Conservation (phyloP, 768 basidiomycete genomes). For the Collybia nuda region DNA sequence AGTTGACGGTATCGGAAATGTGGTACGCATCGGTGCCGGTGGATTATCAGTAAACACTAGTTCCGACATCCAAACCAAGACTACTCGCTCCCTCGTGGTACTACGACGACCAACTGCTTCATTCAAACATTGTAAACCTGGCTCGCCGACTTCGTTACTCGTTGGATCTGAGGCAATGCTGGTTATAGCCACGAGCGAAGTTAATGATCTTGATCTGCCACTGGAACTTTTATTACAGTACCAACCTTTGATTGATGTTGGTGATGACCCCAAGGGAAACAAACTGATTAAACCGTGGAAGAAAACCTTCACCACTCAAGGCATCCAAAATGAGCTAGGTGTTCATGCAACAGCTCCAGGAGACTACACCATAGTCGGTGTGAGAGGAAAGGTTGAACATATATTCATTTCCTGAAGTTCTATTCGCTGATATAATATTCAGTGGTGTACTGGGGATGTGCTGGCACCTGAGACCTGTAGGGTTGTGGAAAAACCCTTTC, state of each 20-base stretch:
- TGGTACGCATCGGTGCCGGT: conserved; percentile 46
- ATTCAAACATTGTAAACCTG: conserved; percentile 75
- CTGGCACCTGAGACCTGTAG: conserved; percentile 79
- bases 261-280: conserved; percentile 25
- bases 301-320: conserved; percentile 55
- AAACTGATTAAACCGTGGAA: conserved; percentile 62
- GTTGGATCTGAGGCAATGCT: conserved; percentile 67
- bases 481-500: conserved; percentile 73
- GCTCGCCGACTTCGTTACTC: conserved; percentile 65
- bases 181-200: conserved; percentile 48
- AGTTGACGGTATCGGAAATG: conserved; percentile 81
- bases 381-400: conserved; percentile 63
- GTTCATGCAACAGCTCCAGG: conserved; percentile 65
- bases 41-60: conserved; percentile 15
- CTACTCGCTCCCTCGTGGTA: conserved; percentile 64
- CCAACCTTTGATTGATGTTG: conserved; percentile 43
- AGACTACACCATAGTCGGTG: conserved; percentile 68
- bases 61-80: conserved; percentile 39
- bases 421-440: conserved; percentile 10
- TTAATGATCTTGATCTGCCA: conserved; percentile 64
- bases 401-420: conserved; percentile 3
- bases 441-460: conserved; percentile 82
- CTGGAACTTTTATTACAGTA: conserved; percentile 69
- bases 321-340: conserved; percentile 39
- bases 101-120: conserved; percentile 69